Base-by-base conservation (phyloP, 805 yeast species). In the Pichia membranifaciens region DNA sequence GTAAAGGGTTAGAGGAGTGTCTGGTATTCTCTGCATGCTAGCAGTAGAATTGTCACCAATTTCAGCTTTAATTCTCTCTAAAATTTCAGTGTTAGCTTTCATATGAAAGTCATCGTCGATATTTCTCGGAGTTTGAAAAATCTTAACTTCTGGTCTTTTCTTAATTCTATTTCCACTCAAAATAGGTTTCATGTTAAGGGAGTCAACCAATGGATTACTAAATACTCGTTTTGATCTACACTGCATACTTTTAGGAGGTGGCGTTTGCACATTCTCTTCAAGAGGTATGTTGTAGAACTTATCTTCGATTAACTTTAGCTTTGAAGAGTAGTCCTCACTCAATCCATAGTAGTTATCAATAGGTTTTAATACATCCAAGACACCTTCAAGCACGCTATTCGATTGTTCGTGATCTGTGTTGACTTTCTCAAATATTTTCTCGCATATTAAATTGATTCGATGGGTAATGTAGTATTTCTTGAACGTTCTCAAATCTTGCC, bases 391-490 rank as follows among this genome's bases (percentile, higher is more conserved):
- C 32, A 13, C 37, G 17, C 41, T 41, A 28, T 22, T 20, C 28
- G 60, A 62, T 20, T 52, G 45, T 40, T 58, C 63, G 9, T 53
- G 50, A 25, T 62, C 54, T 28, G 62, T 49, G 35, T 51, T 61
- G 0, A 59, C 55, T 4, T 73, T 57, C 51, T 78, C 78, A 3
- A 65, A 59, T 38, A 77, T 66, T 44, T 68, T 73, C 23, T 64
- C 64, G 51, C 81, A 79, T 2, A 81, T 66, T 21, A 72, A 72
- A 51, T 68, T 64, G 87, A 87, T 82, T 57, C 79, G 71, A 25
- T 65, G 58, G 49, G 79, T 82, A 4, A 82, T 68, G 25, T 75
- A 53, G 37, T 75, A 78, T 4, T 48, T 51, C 54, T 74, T 74
- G 50, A 82, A 62, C 6, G 58, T 62, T 3, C 58, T 58, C 13